Base-by-base conservation (phyloP, 352 stramenopile species). In the Pythium phragmiticola region DNA sequence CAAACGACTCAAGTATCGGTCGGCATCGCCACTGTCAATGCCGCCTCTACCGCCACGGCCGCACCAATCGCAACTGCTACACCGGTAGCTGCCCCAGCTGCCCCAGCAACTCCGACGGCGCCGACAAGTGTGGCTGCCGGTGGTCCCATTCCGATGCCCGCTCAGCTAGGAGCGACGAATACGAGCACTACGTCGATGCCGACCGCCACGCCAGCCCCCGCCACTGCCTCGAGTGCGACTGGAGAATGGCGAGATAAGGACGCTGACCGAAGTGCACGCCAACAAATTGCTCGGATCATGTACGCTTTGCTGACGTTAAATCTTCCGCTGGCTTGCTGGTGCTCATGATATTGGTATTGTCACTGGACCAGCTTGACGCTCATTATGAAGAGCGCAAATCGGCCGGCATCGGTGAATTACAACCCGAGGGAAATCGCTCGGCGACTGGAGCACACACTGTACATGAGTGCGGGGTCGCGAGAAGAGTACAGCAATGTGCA, bases 201-300 rank as follows among this genome's bases (percentile, higher is more conserved):
- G n/a, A 48, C 43, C 21, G 34, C 16, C 43, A 51, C 19, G 14
- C 48, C 21, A 46, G 55, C 52, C 8, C 54, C 54, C 33, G 63
- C 65, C 28, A 30, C 65, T 13, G 77, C 68, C 13, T 47, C 68
- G 11, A 61, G 63, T 51, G 57, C 47, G 2, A 33, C 66, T 34
- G 68, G 70, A 30, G 87, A 95, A 72, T 95, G 87, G 87, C 78
- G 87, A 66, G 82, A 95, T 59, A 95, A 95, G 68, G 87, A 94
- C 48, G 78, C 83, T 4, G 87, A 95, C 56, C 68, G 87, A 63
- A 82, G 75, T 50, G 85, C 87, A 2, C 70, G 87, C 14, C 87
- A 95, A 55, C 87, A 95, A 69, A 94, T 95, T 72, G 87, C 87
- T 53, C 77, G 85, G 65, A 94, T 95, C 74, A 95, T 95, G 87